These are phyloP conservation scores for Fusarium zealandicum DNA, from an alignment of 2,329 filamentous ascomycete genomes.

Conservation along the genomic window DNA sequence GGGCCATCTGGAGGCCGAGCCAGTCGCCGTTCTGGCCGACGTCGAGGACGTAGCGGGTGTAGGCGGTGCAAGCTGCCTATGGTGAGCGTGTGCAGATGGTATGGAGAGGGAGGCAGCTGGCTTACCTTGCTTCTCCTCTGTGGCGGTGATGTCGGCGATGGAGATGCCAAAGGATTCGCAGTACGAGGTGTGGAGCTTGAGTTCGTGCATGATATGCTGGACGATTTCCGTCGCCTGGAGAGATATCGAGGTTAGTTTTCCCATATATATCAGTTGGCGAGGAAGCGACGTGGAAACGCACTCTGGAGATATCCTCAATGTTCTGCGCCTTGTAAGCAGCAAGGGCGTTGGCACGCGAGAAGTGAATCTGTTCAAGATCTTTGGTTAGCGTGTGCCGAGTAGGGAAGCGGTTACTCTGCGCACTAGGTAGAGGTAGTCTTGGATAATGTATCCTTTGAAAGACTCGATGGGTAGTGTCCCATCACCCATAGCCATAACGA, in stretches of 20 bases:
- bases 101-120: background rate
- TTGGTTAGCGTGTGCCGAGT: background rate
- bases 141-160: slow-evolving; percentile 72
- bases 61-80: slow-evolving; percentile 73
- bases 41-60: slow-evolving; percentile 87
- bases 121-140: slow-evolving; percentile 77
- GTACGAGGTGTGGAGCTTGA: slow-evolving; percentile 81
- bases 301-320: slow-evolving; percentile 74
- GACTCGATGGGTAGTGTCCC: slow-evolving; percentile 76
- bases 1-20: slow-evolving; percentile 82
- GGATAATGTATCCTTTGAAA: slow-evolving; percentile 89
- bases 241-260: background rate
- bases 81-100: background rate
- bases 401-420: slow-evolving; percentile 25
- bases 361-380: slow-evolving; percentile 69
- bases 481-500: slow-evolving; percentile 78
- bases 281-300: slow-evolving; percentile 48
- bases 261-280: no score
- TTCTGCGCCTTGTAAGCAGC: slow-evolving; percentile 84
- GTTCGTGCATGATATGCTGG: slow-evolving; percentile 78
- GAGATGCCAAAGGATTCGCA: slow-evolving; percentile 83
- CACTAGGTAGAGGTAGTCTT: slow-evolving; percentile 91
- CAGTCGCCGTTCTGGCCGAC: slow-evolving; percentile 87
- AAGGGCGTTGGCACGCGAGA: slow-evolving; percentile 84
- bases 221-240: slow-evolving; percentile 64